Percentiles rank a stretch among this genome's conserved stretches.
Conservation (phyloP, 305 asterid genomes). For the Fraxinus velutina region DNA sequence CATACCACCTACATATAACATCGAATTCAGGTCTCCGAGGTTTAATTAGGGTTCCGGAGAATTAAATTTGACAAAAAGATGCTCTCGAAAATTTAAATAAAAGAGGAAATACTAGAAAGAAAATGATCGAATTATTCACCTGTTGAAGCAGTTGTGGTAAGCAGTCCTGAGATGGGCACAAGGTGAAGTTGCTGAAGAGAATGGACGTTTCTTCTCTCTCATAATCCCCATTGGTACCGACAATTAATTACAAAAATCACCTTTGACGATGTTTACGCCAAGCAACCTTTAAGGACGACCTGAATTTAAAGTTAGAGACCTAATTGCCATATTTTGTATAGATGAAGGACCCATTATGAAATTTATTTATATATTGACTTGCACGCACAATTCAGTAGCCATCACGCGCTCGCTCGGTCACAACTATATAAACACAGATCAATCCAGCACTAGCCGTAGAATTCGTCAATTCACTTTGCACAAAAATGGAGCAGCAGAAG, state of each 20-base stretch:
- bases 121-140: slow-evolving; percentile 31
- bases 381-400: background rate
- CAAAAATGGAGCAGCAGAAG: slow-evolving; percentile 45
- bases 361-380: background rate
- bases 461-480: background rate
- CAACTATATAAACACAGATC: background rate
- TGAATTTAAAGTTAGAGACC: background rate
- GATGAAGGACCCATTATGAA: background rate
- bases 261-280: background rate
- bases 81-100: background rate
- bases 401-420: background rate
- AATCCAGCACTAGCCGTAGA: background rate
- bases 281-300: background rate
- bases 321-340: background rate
- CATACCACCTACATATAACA: slow-evolving; percentile 59
- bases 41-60: background rate
- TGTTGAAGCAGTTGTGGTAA: slow-evolving; percentile 82
- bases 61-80: background rate
- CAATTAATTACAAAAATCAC: background rate
- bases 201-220: slow-evolving; percentile 45
- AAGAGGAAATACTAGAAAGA: background rate
- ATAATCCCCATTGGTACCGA: slow-evolving; percentile 44
- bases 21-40: slow-evolving; percentile 1
- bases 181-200: slow-evolving; percentile 64
- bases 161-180: slow-evolving; percentile 71